Evolutionary conservation across 371 early-diverging fungal genomes (phyloP).

Genomic region (Capillidium heterosporum): DNA sequence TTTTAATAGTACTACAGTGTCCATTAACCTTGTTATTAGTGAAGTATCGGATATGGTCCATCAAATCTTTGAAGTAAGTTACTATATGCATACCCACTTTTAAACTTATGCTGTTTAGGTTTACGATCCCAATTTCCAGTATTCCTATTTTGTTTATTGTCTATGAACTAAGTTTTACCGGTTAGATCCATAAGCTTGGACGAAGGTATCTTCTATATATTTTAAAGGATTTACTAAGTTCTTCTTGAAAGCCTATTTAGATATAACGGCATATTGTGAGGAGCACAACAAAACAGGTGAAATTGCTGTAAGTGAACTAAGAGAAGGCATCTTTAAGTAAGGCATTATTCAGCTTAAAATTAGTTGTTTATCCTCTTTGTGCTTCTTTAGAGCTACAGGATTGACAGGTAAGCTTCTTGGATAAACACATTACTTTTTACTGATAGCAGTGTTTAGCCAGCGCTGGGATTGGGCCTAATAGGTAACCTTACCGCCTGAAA

Average conservation of each 20-base stretch:
- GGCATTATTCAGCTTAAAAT: background rate
- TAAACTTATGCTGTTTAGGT: background rate
- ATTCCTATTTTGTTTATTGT: background rate
- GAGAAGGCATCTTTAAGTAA: slow-evolving; percentile 2
- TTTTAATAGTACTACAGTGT: background rate
- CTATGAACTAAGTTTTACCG: background rate
- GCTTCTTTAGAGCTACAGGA: background rate
- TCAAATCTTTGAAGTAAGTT: slow-evolving; percentile 4
- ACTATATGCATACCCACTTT: background rate
- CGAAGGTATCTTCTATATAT: background rate
- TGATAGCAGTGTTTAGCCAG: background rate
- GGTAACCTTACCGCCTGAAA: background rate
- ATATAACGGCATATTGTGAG: background rate
- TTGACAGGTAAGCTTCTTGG: background rate
- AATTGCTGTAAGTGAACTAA: background rate
- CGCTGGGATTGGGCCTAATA: background rate
- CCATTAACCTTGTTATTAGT: background rate
- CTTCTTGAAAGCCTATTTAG: background rate
- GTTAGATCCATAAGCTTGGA: slow-evolving; percentile 2
- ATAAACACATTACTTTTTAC: background rate
- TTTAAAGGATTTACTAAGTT: background rate
- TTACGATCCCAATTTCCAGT: slow-evolving; percentile 3
- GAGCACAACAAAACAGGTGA: background rate
- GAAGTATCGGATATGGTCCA: background rate
- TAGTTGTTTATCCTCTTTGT: too few relatives aligned